These are phyloP conservation scores for Westerdykella aurantiaca DNA, from an alignment of 2,329 filamentous ascomycete species.

Conservation along the genomic window DNA sequence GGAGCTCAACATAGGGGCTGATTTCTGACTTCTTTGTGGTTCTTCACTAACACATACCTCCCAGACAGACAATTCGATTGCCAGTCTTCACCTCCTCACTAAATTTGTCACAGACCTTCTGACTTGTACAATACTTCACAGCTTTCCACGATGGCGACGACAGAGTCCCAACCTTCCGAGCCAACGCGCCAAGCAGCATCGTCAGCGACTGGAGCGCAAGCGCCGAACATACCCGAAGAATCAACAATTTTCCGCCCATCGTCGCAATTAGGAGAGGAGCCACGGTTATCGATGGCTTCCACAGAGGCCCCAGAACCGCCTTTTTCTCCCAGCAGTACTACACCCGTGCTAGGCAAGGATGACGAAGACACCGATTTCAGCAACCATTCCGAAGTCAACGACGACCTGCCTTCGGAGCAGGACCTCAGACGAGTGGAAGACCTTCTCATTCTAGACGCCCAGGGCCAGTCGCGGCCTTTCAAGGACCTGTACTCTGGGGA, in stretches of 20 bases:
- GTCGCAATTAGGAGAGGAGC: constrained; percentile 14
- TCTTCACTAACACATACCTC: too few species aligned
- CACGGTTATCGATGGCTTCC: constrained; percentile 10
- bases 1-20: too few species aligned
- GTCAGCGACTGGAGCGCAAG: constrained; percentile 5
- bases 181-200: constrained; percentile 7
- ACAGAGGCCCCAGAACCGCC: constrained; percentile 17
- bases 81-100: too few species aligned
- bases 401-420: constrained; percentile 29
- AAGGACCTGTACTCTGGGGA: constrained; percentile 30
- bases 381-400: constrained; percentile 34
- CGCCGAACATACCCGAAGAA: neutral
- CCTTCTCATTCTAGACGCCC: constrained; percentile 31
- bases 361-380: constrained; percentile 27
- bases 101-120: too few species aligned
- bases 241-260: constrained; percentile 18
- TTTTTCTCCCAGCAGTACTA: constrained; percentile 30
- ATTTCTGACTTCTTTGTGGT: too few species aligned
- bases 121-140: too few species aligned
- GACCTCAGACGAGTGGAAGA: constrained; percentile 27
- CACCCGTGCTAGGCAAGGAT: constrained; percentile 26
- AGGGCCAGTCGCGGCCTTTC: constrained; percentile 34
- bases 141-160: constrained; percentile 13
- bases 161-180: constrained; percentile 11
- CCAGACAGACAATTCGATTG: too few species aligned